Evolutionary conservation across 2,329 filamentous ascomycete genomes (phyloP).

Genomic region (Colletotrichum aenigma): DNA sequence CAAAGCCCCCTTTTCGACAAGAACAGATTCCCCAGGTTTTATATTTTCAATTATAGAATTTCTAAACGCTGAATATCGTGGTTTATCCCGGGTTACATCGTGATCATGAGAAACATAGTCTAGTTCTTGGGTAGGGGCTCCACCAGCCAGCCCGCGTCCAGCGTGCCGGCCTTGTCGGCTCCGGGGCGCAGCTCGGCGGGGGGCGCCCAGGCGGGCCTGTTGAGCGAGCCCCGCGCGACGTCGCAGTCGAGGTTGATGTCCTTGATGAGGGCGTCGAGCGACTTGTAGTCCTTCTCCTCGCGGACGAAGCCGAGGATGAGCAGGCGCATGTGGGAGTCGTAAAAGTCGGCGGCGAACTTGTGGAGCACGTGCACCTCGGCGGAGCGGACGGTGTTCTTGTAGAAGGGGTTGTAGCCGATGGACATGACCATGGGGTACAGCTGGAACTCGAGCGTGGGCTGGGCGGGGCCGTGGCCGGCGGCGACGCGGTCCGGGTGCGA

Average conservation of each 20-base stretch:
- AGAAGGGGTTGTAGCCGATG: constrained; percentile 97
- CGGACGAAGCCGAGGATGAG: constrained; percentile 87
- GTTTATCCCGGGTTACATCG: constrained; percentile 6
- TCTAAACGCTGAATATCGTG: not conserved
- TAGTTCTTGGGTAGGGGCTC: constrained; percentile 22
- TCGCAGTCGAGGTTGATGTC: constrained; percentile 91
- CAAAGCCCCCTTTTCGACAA: not conserved
- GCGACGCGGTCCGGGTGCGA: constrained; percentile 46
- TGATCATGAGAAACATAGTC: not conserved
- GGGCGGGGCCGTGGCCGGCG: constrained; percentile 25
- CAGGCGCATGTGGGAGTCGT: constrained; percentile 79
- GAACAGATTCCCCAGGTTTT: not conserved
- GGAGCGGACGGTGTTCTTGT: constrained; percentile 85
- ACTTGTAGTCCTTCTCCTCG: constrained; percentile 87
- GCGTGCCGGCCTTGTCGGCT: constrained; percentile 29
- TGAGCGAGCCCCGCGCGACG: constrained; percentile 77
- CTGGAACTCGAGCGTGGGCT: constrained; percentile 25
- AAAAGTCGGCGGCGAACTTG: constrained; percentile 80
- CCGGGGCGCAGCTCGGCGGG: constrained; percentile 29
- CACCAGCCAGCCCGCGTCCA: constrained; percentile 45
- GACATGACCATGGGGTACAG: constrained; percentile 90
- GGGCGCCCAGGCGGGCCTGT: constrained; percentile 64
- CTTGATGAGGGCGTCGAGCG: constrained; percentile 79
- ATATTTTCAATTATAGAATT: not conserved
- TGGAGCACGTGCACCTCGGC: constrained; percentile 93